These are phyloP conservation scores for Rubia tinctorum DNA, from an alignment of 305 asterid genomes.

Conservation along the genomic window DNA sequence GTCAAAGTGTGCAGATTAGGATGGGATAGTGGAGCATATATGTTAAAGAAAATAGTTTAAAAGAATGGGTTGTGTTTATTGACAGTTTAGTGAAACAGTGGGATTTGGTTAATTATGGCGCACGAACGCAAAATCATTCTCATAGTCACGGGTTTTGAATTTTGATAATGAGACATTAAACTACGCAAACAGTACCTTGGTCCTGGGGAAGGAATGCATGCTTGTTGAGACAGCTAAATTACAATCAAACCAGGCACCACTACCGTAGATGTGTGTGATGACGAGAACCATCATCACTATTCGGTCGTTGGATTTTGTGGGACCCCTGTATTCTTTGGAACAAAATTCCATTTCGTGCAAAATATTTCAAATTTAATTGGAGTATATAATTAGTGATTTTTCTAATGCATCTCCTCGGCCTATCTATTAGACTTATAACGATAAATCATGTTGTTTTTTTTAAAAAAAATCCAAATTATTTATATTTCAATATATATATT, in stretches of 20 bases:
- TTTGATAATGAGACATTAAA: conserved; percentile 3
- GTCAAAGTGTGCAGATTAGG: too few relatives aligned
- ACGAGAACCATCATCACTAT: conserved; percentile 17
- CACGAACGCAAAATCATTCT: conserved; percentile 23
- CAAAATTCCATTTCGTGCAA: conserved; percentile 21
- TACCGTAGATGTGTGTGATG: background rate
- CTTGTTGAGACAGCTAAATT: conserved; percentile 6
- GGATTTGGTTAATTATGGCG: conserved; percentile 37
- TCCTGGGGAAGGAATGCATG: conserved; percentile 13
- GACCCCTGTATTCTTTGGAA: conserved; percentile 20
- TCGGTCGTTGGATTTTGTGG: conserved; percentile 33
- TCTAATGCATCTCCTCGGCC: too few relatives aligned
- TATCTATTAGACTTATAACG: too few relatives aligned
- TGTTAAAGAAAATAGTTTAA: conserved; percentile 24
- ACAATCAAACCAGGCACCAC: background rate
- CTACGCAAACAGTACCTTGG: background rate
- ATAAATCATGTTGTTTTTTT: too few relatives aligned
- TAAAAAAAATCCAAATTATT: too few relatives aligned
- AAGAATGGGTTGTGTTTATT: conserved; percentile 22
- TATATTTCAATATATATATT: too few relatives aligned
- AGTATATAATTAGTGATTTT: too few relatives aligned
- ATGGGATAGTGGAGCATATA: too few relatives aligned
- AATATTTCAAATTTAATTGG: too few relatives aligned
- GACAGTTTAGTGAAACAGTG: conserved; percentile 24
- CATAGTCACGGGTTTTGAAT: conserved; percentile 21